Base-by-base conservation (phyloP, 148 eudicot genomes). In the Dysphania ambrosioides region DNA sequence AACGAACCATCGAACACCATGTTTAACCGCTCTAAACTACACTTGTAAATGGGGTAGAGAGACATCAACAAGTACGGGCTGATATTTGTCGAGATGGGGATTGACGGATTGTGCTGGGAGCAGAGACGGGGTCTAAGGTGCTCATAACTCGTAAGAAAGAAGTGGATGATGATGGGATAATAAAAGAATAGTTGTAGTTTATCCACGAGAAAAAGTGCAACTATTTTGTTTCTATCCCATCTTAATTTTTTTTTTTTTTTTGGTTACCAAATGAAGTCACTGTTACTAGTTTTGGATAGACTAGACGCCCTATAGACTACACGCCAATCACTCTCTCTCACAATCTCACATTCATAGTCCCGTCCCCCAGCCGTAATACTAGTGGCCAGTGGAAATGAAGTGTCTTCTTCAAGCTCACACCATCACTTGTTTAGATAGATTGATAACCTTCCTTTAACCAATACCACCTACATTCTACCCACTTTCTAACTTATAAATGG, bases 331-430 rank as follows among this genome's bases (percentile, higher is more conserved):
- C 67, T 72, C 51, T 34, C 30, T 47, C 12, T 19, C 8, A 2
- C n/a, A 1, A 34, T 55, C 63, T 10, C 51, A 27, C 38, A 30
- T 63, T 63, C 66, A 62, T 30, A 35, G 66, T 75, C 71, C 71
- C 67, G n/a, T n/a, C n/a, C n/a, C n/a, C n/a, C n/a, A n/a, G n/a
- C 36, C 60, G 6, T 47, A 60, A n/a, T n/a, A n/a, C n/a, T n/a
- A n/a, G n/a, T n/a, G n/a, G n/a, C n/a, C n/a, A n/a, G 78, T 79
- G 77, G 51, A 29, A 79, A 31, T 59, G 32, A 75, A 80, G 41
- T 71, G 73, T 65, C 79, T 56, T 66, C 76, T 75, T 71, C 79
- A 70, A 31, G 18, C 41, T 44, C 60, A 57, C 63, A 71, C 41
- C 65, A 44, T 76, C 79, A 76, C 73, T 70, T 10, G 65, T 32